Evolutionary conservation across 371 early-diverging fungal genomes (phyloP), one percentile per base, ranked within the genome.

Genomic region (Apophysomyces variabilis): DNA sequence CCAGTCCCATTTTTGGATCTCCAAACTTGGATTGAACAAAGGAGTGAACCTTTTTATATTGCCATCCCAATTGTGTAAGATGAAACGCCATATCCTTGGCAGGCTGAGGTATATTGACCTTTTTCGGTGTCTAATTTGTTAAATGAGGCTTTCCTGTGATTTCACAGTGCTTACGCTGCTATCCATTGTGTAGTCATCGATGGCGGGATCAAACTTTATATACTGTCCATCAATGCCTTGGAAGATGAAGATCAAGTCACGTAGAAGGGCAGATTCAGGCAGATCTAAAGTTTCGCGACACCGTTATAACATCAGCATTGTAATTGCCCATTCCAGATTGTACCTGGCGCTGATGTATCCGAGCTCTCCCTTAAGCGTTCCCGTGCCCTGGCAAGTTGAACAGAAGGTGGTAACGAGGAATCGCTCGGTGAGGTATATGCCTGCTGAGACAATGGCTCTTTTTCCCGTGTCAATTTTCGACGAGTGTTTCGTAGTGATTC

Each of bases 171-270:
- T 36, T 62, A 87, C 85, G 43, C 77, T 80, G 13, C 78, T 69
- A 57, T 85, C 83, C 8, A 94, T 73, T 2, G 66, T 60, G 63
- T 85, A 92, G 5, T 80, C 76, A 5, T 80, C 73, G 12, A 70
- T 65, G 2, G 66, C 67, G 6, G 66, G 18, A 62, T 91, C 87
- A 65, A 84, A 95, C 64, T 84, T 85, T 35, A 97, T 84, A 66
- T 87, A 90, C 60, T 85, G 85, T 41, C 98, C 98, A 78, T 97
- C 93, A 57, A 98, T 92, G 3, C 96, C 99, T 73, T 97, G 99
- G 73, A 96, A 90, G 13, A 96, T 84, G 72, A 86, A 98, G 7
- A 98, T 83, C 58, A 96, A 73, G 61, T 98, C 99, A 3, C 91
- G 86, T 43, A 98, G 72, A 35, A 96, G 71, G 0, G 81, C 82